These are phyloP conservation scores for Conidiobolus incongruus DNA, from an alignment of 371 early-diverging fungal genomes.

Conservation along the genomic window DNA sequence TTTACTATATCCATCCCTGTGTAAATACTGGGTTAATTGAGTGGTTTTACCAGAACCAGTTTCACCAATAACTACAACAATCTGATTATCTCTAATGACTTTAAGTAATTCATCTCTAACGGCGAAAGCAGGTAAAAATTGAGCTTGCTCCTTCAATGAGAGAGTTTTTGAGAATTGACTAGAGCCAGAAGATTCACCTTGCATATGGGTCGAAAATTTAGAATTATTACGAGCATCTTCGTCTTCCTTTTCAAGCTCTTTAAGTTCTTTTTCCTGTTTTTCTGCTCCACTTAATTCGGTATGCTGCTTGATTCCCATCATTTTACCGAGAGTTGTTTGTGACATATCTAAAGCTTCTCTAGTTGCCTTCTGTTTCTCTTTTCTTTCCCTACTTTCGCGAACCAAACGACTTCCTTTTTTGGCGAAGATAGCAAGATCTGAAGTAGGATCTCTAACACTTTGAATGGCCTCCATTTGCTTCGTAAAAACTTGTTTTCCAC, in stretches of 20 bases:
- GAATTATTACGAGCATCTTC: conserved; percentile 25
- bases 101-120: conserved; percentile 71
- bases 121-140: conserved; percentile 83
- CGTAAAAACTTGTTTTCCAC: conserved; percentile 72
- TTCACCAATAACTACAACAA: conserved; percentile 88
- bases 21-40: conserved; percentile 96
- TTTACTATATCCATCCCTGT: conserved; percentile 79
- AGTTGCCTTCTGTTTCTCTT: conserved; percentile 58
- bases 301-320: conserved; percentile 40
- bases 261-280: background rate
- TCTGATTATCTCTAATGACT: conserved; percentile 82
- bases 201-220: conserved; percentile 53
- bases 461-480: conserved; percentile 67
- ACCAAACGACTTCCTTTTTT: conserved; percentile 80
- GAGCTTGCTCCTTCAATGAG: conserved; percentile 74
- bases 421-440: conserved; percentile 80
- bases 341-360: conserved; percentile 57
- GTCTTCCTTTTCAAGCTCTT: conserved; percentile 9
- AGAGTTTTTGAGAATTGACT: conserved; percentile 60
- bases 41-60: too few relatives aligned
- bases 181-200: conserved; percentile 36
- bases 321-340: conserved; percentile 82
- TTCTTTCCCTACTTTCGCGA: conserved; percentile 66
- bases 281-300: background rate
- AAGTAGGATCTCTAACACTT: conserved; percentile 75